These are phyloP conservation scores for Trypanosoma mega DNA, from an alignment of 208 protist species.

Conservation along the genomic window DNA sequence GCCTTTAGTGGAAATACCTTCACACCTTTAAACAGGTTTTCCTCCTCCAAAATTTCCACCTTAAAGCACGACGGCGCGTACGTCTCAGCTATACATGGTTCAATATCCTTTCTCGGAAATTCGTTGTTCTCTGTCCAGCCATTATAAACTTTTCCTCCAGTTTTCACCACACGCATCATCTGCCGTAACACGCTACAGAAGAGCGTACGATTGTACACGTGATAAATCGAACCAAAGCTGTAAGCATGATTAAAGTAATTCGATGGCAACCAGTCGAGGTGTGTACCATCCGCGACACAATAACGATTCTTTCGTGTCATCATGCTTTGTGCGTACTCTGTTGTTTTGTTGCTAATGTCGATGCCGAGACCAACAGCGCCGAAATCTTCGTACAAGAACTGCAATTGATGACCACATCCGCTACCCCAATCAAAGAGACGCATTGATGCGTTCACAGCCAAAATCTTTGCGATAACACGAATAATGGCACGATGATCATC, in stretches of 20 bases:
- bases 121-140: conserved; percentile 31
- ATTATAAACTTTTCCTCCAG: conserved; percentile 31
- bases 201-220: conserved; percentile 31
- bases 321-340: conserved; percentile 17
- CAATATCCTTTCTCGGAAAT: conserved; percentile 18
- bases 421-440: conserved; percentile 34
- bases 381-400: conserved; percentile 18
- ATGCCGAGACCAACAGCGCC: conserved; percentile 22
- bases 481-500: conserved; percentile 27
- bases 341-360: conserved; percentile 33
- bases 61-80: conserved; percentile 2
- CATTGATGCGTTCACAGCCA: conserved; percentile 7
- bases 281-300: conserved; percentile 31
- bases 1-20: conserved; percentile 30
- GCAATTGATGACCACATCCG: conserved; percentile 31
- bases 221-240: conserved; percentile 34
- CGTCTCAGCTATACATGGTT: conserved; percentile 11
- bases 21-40: conserved; percentile 20
- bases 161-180: conserved; percentile 29
- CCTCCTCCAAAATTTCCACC: conserved; percentile 29
- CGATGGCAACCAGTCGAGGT: conserved; percentile 22
- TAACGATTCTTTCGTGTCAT: conserved; percentile 23
- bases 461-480: conserved; percentile 16
- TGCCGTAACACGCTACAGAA: conserved; percentile 31
- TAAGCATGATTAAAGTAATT: conserved; percentile 34